A percentile compares a stretch with the other conserved stretches of the same genome.
Evolutionary conservation across 1,284 basidiomycete genomes (phyloP).

Genomic region (Phellinidium pouzarii): DNA sequence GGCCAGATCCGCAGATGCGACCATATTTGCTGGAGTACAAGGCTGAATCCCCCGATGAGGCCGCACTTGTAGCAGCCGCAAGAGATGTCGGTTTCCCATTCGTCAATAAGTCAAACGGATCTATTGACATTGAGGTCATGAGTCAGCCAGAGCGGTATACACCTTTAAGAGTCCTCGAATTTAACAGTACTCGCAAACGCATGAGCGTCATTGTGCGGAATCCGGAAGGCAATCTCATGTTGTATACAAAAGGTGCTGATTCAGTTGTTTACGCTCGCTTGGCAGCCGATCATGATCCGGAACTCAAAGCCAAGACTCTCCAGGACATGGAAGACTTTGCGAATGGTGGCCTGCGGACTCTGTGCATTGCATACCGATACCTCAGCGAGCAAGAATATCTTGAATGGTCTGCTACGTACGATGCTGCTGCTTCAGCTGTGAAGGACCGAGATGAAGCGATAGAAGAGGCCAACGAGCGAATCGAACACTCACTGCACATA

Average conservation of each 20-base stretch:
- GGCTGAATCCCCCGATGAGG: constrained; percentile 93
- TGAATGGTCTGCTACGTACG: constrained; percentile 77
- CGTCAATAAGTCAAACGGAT: constrained; percentile 67
- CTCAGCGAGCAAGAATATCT: constrained; percentile 81
- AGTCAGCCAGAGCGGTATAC: constrained; percentile 82
- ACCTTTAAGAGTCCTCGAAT: constrained; percentile 80
- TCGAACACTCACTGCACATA: constrained; percentile 79
- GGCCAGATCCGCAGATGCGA: constrained; percentile 53
- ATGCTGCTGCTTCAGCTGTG: constrained; percentile 70
- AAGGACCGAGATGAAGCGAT: constrained; percentile 85
- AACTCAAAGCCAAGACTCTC: constrained; percentile 70
- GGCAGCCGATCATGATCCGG: constrained; percentile 63
- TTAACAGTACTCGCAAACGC: constrained; percentile 89
- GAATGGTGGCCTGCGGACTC: constrained; percentile 85
- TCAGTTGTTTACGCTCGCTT: constrained; percentile 90
- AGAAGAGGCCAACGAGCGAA: constrained; percentile 77
- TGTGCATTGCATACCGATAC: constrained; percentile 84
- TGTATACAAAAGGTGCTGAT: constrained; percentile 97
- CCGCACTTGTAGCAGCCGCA: constrained; percentile 87
- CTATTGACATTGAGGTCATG: constrained; percentile 86
- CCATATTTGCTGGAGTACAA: constrained; percentile 84
- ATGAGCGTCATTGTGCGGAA: constrained; percentile 88
- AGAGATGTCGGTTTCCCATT: constrained; percentile 93
- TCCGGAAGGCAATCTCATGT: constrained; percentile 73
- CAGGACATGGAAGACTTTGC: constrained; percentile 92